Evolutionary conservation across 208 protist genomes (phyloP).

Genomic region (Angomonas desouzai): DNA sequence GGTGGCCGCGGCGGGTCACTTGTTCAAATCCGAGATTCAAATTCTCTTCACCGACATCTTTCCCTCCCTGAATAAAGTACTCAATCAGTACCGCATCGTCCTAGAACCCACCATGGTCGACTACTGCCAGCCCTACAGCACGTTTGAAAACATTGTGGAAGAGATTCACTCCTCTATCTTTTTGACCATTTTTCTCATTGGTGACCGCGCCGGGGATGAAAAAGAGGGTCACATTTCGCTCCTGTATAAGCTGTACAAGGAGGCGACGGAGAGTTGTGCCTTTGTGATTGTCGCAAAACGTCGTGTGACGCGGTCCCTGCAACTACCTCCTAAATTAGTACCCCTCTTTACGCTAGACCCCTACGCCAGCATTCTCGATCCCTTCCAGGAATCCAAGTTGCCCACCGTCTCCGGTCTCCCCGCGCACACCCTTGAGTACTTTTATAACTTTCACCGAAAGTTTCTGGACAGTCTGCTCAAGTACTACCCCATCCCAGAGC

Average conservation of each 20-base stretch:
- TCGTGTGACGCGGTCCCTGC: not conserved
- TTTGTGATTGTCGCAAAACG: slow-evolving; percentile 12
- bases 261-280: slow-evolving; percentile 5
- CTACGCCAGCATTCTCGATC: not conserved
- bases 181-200: slow-evolving; percentile 70
- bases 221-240: slow-evolving; percentile 4
- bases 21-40: slow-evolving; percentile 75
- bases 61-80: slow-evolving; percentile 61
- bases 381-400: not conserved
- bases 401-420: not conserved
- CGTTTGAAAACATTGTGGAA: slow-evolving; percentile 38
- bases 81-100: slow-evolving; percentile 27
- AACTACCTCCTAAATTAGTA: not conserved
- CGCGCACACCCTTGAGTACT: not conserved
- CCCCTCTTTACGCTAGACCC: slow-evolving; percentile 5
- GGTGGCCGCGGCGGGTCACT: slow-evolving; percentile 61
- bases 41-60: slow-evolving; percentile 56
- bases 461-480: slow-evolving; percentile 8
- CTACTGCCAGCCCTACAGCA: slow-evolving; percentile 18
- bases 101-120: slow-evolving; percentile 52
- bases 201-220: slow-evolving; percentile 73
- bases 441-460: not conserved
- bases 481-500: slow-evolving; percentile 30
- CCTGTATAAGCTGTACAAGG: not conserved
- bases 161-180: slow-evolving; percentile 57